Evolutionary conservation across 768 basidiomycete genomes (phyloP), one percentile per base, ranked within the genome.

Genomic region (Podaxis sp.): DNA sequence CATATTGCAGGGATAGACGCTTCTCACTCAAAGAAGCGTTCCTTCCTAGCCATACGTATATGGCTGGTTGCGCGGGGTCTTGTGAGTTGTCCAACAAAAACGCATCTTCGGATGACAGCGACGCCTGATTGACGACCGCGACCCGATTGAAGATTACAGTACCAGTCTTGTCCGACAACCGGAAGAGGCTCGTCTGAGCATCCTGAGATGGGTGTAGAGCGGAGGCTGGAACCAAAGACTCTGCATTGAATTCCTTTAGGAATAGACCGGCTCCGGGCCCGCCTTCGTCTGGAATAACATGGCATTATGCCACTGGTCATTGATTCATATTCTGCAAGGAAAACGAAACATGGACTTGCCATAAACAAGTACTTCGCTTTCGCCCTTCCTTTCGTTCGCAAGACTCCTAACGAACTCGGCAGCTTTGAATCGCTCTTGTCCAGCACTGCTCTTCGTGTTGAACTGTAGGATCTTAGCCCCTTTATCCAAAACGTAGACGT

Each of bases 41-140:
- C 7, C 72, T 76, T 4, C 87, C 87, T 24, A 89, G 73, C 86
- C 87, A 89, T 24, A 85, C 75, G 65, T 84, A 88, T 37, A 88
- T 70, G 2, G 79, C 77, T 3, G 82, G 81, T 50, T 73, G 67
- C 0, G 67, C 63, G 0, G 67, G 40, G 55, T 75, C 71, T 13
- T 68, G 57, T 27, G 79, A 76, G 62, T 77, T 70, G 67, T 85
- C 85, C 37, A 87, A 66, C 22, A 87, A 69, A 71, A 83, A 86
- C 2, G 79, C 80, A 65, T 84, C 85, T 12, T 75, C 67, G 7
- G 85, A 79, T 11, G 74, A 75, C 38, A 87, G 76, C 8, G 77
- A 75, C 1, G 67, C 67, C 37, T 67, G 69, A 4, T 74, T 65
- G 17, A 69, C 64, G 1, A 72, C 69, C 2, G 71, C 61, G 41